Percentiles rank a stretch among this genome's conserved stretches.
These are phyloP conservation scores for Cutaneotrichosporon dermatis DNA, from an alignment of 1,284 basidiomycete species.

Conservation along the genomic window DNA sequence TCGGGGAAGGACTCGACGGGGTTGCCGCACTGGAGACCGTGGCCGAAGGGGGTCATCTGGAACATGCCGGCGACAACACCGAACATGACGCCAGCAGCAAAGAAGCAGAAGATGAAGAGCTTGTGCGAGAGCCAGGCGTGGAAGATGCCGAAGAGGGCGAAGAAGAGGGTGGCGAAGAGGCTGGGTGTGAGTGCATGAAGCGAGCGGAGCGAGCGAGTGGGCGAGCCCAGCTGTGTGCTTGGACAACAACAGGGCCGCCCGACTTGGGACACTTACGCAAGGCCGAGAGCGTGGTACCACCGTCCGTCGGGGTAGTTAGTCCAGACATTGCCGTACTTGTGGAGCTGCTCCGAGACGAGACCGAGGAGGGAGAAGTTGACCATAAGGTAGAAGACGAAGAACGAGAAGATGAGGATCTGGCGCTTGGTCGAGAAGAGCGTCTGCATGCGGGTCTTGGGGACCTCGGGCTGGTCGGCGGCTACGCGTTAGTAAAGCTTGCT, in stretches of 20 bases:
- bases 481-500: too few species aligned
- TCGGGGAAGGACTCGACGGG: slow-evolving; percentile 25
- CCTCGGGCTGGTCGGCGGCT: slow-evolving; percentile 19
- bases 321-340: slow-evolving; percentile 29
- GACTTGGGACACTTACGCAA: slow-evolving; percentile 6
- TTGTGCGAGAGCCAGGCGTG: slow-evolving; percentile 30
- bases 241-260: too few species aligned
- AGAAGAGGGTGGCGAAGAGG: slow-evolving; percentile 37
- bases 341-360: slow-evolving; percentile 39
- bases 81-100: slow-evolving; percentile 26
- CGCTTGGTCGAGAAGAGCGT: slow-evolving; percentile 23
- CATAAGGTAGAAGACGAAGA: slow-evolving; percentile 56
- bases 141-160: slow-evolving; percentile 32
- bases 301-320: slow-evolving; percentile 26
- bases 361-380: slow-evolving; percentile 51
- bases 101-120: slow-evolving; percentile 24
- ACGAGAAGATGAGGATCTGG: slow-evolving; percentile 49
- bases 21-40: slow-evolving; percentile 39
- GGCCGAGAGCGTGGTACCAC: slow-evolving; percentile 33
- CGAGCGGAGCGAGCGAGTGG: too few species aligned
- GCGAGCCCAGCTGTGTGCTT: too few species aligned
- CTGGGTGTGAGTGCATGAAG: neutral
- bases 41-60: slow-evolving; percentile 39
- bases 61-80: slow-evolving; percentile 39
- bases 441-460: slow-evolving; percentile 5